These are phyloP conservation scores for Strobilomyces echinocephalus DNA, from an alignment of 768 basidiomycete species.

Conservation along the genomic window DNA sequence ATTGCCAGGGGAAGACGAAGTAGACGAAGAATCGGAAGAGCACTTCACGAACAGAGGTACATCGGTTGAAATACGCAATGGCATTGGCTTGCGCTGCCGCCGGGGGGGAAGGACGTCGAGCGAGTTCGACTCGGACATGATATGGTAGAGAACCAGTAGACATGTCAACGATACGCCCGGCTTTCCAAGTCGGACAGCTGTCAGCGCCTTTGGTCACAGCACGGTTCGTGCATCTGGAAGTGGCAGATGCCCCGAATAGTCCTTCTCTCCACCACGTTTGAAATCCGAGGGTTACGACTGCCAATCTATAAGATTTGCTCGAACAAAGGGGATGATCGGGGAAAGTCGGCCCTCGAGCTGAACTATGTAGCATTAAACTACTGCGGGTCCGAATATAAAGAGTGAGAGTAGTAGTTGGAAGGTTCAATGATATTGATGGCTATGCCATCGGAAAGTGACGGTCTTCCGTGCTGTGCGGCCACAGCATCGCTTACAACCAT, in stretches of 20 bases:
- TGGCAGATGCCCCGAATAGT: neutral
- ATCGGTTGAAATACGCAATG: slow-evolving; percentile 31
- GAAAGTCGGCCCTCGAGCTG: neutral
- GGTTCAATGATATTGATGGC: neutral
- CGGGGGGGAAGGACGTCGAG: neutral
- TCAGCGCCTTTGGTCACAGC: neutral
- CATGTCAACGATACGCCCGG: neutral
- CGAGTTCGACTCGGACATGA: slow-evolving; percentile 13
- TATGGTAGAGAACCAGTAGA: neutral
- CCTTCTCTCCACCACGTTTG: neutral
- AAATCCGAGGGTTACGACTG: neutral
- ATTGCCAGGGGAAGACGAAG: slow-evolving; percentile 14
- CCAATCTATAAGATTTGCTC: neutral
- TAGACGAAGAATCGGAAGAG: slow-evolving; percentile 30
- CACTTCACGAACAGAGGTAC: slow-evolving; percentile 33
- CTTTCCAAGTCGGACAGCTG: slow-evolving; percentile 9
- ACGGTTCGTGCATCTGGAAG: neutral
- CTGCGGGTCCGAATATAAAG: neutral
- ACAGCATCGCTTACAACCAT: slow-evolving; percentile 11
- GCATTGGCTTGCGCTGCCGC: slow-evolving; percentile 12
- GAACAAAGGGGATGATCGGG: neutral
- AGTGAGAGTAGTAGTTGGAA: neutral
- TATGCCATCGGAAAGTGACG: slow-evolving; percentile 7
- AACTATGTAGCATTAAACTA: neutral
- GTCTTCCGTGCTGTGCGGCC: slow-evolving; percentile 1